Conservation (phyloP, 257 asterid genomes). For the Jacaranda mimosifolia region DNA sequence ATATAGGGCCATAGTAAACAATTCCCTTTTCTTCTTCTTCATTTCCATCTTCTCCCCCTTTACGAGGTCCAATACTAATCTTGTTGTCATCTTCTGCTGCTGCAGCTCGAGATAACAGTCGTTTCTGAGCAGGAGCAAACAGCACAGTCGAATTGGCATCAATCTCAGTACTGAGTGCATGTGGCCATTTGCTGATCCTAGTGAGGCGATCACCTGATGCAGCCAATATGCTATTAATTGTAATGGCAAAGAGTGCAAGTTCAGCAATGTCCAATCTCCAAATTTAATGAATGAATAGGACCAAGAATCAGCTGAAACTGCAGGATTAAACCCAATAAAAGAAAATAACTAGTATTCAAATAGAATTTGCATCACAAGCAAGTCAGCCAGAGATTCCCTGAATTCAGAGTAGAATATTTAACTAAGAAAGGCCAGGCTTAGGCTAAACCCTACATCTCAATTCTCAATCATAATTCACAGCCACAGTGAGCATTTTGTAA, state of each 20-base stretch:
- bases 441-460: slow-evolving; percentile 17
- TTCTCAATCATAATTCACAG: slow-evolving; percentile 10
- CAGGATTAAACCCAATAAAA: background rate
- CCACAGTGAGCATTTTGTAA: background rate
- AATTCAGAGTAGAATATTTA: background rate
- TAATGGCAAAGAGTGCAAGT: background rate
- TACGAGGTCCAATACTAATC: slow-evolving; percentile 72
- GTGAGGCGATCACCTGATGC: slow-evolving; percentile 56
- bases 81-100: slow-evolving; percentile 56
- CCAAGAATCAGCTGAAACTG: slow-evolving; percentile 1
- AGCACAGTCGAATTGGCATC: slow-evolving; percentile 34
- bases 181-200: slow-evolving; percentile 38
- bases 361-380: background rate
- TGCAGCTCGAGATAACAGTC: slow-evolving; percentile 62
- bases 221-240: background rate
- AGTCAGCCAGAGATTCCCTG: background rate
- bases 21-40: slow-evolving; percentile 60
- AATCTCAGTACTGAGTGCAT: slow-evolving; percentile 28
- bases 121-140: slow-evolving; percentile 45
- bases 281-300: slow-evolving; percentile 5
- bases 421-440: background rate
- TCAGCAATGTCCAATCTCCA: slow-evolving; percentile 3
- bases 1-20: slow-evolving; percentile 84
- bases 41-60: slow-evolving; percentile 48
- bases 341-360: background rate